These are phyloP conservation scores for Cordyceps fumosorosea DNA, from an alignment of 2,329 filamentous ascomycete genomes.

Conservation along the genomic window DNA sequence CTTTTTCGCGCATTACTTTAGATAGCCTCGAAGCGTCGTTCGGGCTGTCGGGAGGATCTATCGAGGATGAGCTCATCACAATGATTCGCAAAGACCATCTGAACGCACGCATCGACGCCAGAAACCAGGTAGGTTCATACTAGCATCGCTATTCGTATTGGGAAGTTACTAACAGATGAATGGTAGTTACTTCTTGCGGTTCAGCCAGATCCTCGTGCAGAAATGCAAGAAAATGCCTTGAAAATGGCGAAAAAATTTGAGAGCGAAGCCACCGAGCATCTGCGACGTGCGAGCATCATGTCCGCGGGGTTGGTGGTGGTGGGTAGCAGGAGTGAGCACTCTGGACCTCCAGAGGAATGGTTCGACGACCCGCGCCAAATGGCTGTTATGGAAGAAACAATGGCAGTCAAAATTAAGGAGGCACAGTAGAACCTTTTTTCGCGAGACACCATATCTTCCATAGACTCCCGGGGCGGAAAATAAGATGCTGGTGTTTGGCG, in stretches of 20 bases:
- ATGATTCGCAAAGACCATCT: conserved; percentile 72
- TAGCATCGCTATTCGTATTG: background rate
- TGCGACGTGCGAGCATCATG: conserved; percentile 70
- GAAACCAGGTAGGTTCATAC: conserved; percentile 55
- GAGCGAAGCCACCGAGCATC: conserved; percentile 64
- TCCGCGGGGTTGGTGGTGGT: conserved; percentile 67
- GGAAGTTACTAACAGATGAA: conserved; percentile 14
- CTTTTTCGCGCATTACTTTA: conserved; percentile 82
- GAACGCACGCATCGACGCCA: conserved; percentile 76
- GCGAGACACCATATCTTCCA: background rate
- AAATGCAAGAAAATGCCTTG: conserved; percentile 65
- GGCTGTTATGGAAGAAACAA: background rate
- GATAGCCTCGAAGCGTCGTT: conserved; percentile 74
- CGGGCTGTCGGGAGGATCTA: conserved; percentile 51
- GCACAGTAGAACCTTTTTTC: background rate
- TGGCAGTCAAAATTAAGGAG: background rate
- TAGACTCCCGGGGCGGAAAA: background rate
- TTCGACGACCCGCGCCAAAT: conserved; percentile 22
- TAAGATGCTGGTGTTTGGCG: background rate
- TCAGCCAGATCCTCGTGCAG: conserved; percentile 56
- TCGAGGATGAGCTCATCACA: conserved; percentile 66
- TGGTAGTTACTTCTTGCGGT: conserved; percentile 64
- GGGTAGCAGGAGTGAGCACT: conserved; percentile 18
- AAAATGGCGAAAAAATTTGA: conserved; percentile 65
- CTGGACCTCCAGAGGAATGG: conserved; percentile 27